Percentiles rank a stretch among this genome's conserved stretches.
Evolutionary conservation across 176 grass and related monocot genomes (phyloP).

Genomic region (Oryza officinalis): DNA sequence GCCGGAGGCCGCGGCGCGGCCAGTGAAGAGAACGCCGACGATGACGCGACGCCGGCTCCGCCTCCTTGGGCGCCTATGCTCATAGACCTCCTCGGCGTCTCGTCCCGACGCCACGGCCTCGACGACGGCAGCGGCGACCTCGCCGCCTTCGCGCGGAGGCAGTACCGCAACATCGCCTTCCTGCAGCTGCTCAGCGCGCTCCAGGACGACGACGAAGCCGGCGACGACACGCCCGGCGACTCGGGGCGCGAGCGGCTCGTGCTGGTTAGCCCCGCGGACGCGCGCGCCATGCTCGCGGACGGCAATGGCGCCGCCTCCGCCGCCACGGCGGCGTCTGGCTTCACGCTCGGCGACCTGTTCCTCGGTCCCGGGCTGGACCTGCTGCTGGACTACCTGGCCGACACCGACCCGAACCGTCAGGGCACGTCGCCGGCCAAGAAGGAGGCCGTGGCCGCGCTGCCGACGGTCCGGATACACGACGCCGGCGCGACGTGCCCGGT

Average conservation of each 20-base stretch:
- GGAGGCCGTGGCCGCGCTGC: constrained; percentile 72
- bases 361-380: constrained; percentile 71
- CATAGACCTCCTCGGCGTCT: constrained; percentile 59
- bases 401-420: constrained; percentile 57
- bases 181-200: constrained; percentile 61
- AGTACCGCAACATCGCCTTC: constrained; percentile 51
- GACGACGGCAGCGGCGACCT: constrained; percentile 31
- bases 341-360: constrained; percentile 68
- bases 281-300: constrained; percentile 37
- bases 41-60: constrained; percentile 22
- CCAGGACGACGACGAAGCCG: constrained; percentile 40
- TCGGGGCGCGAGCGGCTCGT: constrained; percentile 43
- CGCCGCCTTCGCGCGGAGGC: constrained; percentile 37
- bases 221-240: constrained; percentile 10
- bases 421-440: constrained; percentile 69
- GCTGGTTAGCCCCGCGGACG: constrained; percentile 40
- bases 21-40: neutral
- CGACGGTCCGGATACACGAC: constrained; percentile 42
- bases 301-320: neutral
- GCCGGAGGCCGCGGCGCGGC: neutral
- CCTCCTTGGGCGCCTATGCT: constrained; percentile 61
- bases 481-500: constrained; percentile 62
- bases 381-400: constrained; percentile 70
- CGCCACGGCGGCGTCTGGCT: neutral
- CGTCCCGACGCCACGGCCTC: constrained; percentile 43